A percentile compares a stretch with the other conserved stretches of the same genome.
phyloP scores from a whole-genome alignment of 2,329 filamentous ascomycete species.

The Aureobasidium pullulans region DNA sequence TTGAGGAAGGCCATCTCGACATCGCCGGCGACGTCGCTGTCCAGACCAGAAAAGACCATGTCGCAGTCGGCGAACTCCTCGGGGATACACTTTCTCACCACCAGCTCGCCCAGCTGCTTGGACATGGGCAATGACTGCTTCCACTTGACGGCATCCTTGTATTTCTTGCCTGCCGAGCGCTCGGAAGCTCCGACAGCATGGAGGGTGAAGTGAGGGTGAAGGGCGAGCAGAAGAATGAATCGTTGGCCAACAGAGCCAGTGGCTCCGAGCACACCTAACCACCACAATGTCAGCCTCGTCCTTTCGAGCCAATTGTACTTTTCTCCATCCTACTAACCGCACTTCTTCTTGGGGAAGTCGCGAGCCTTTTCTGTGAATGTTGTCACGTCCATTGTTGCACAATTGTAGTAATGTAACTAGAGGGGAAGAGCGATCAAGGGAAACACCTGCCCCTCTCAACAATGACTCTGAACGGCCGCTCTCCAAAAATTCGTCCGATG shows the following conservation, averaged over 20 bases:
- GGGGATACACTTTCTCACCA: constrained; percentile 78
- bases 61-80: constrained; percentile 84
- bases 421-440: background rate
- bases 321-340: constrained; percentile 34
- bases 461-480: background rate
- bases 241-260: constrained; percentile 93
- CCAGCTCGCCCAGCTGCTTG: constrained; percentile 63
- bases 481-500: constrained; percentile 14
- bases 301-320: background rate
- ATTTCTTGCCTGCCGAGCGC: constrained; percentile 84
- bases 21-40: constrained; percentile 86
- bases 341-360: constrained; percentile 46
- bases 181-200: constrained; percentile 85
- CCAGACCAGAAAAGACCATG: constrained; percentile 84
- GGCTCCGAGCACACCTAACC: constrained; percentile 65
- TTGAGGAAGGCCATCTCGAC: constrained; percentile 91
- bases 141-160: constrained; percentile 90
- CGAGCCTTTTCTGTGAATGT: constrained; percentile 31
- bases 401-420: background rate
- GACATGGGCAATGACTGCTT: constrained; percentile 85
- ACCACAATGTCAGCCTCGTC: constrained; percentile 2
- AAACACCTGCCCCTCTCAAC: background rate
- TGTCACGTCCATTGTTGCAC: constrained; percentile 34
- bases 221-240: constrained; percentile 84
- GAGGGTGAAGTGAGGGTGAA: constrained; percentile 79